A percentile compares a stretch with the other conserved stretches of the same genome.
phyloP scores from a whole-genome alignment of 441 rosid species.

The Arabidopsis lyrata region DNA sequence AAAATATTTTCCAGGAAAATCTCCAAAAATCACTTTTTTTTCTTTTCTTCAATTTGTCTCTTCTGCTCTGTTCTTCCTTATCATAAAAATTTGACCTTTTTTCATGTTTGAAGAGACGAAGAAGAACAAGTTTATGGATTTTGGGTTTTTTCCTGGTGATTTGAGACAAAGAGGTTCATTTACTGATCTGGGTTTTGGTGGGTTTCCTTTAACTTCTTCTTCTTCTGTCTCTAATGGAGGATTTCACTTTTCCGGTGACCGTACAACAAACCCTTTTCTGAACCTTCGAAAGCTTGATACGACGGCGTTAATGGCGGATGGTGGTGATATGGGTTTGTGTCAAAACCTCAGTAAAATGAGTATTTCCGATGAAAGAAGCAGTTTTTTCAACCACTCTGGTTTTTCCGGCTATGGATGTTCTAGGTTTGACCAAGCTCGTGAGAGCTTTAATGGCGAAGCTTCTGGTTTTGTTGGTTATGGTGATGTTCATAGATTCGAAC shows the following conservation, averaged over 20 bases:
- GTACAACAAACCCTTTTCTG: conserved; percentile 28
- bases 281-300: neutral
- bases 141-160: neutral
- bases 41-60: neutral
- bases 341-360: conserved; percentile 48
- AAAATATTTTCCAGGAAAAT: neutral
- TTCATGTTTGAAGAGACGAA: conserved; percentile 6
- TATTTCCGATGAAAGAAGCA: conserved; percentile 46
- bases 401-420: conserved; percentile 25
- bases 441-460: conserved; percentile 4
- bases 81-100: neutral
- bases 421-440: neutral
- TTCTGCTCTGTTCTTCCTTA: neutral
- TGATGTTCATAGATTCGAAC: conserved; percentile 10
- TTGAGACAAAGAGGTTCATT: neutral
- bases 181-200: conserved; percentile 2
- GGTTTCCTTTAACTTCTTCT: neutral
- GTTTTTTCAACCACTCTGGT: conserved; percentile 7
- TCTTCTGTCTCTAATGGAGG: neutral
- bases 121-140: conserved; percentile 11
- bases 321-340: conserved; percentile 53
- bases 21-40: neutral
- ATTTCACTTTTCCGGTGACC: conserved; percentile 44
- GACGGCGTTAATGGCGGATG: conserved; percentile 19
- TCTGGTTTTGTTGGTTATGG: conserved; percentile 16